phyloP scores from a whole-genome alignment of 1,284 basidiomycete genomes.

The Kwoniella shivajii region DNA sequence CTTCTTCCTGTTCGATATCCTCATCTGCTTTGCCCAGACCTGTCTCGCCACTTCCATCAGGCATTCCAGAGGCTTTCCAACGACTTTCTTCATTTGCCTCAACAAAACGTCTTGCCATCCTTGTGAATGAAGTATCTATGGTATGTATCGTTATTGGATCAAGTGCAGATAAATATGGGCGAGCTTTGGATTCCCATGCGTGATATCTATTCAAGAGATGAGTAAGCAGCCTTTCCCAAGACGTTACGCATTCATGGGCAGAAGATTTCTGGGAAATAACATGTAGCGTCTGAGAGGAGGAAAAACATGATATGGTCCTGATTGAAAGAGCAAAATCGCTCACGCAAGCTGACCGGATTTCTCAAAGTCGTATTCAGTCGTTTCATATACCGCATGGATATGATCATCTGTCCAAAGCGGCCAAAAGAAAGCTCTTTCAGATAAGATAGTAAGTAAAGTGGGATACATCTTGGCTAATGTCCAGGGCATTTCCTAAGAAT shows the following conservation, averaged over 20 bases:
- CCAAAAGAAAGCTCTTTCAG: conserved; percentile 56
- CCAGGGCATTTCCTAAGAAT: conserved; percentile 49
- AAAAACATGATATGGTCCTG: background rate
- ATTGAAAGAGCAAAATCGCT: no score
- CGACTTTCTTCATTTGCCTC: conserved; percentile 33
- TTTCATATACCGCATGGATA: conserved; percentile 40
- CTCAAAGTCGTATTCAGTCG: conserved; percentile 41
- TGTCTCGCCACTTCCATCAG: conserved; percentile 18
- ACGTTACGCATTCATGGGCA: no score
- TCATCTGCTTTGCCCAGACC: conserved; percentile 14
- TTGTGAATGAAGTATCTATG: conserved; percentile 41
- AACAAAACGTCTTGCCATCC: conserved; percentile 37
- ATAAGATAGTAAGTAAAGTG: conserved; percentile 51
- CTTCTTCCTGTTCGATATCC: conserved; percentile 16
- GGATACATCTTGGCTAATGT: conserved; percentile 51
- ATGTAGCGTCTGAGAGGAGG: background rate
- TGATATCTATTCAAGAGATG: conserved; percentile 48
- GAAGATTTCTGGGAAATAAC: no score
- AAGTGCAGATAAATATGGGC: conserved; percentile 31
- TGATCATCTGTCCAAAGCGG: conserved; percentile 51
- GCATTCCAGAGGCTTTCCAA: conserved; percentile 19
- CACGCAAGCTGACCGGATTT: conserved; percentile 41
- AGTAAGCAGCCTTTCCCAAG: no score
- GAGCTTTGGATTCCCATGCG: conserved; percentile 49
- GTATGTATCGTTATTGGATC: conserved; percentile 33